Conservation (phyloP, 352 stramenopile genomes). For the Globisporangium camurandrum region DNA sequence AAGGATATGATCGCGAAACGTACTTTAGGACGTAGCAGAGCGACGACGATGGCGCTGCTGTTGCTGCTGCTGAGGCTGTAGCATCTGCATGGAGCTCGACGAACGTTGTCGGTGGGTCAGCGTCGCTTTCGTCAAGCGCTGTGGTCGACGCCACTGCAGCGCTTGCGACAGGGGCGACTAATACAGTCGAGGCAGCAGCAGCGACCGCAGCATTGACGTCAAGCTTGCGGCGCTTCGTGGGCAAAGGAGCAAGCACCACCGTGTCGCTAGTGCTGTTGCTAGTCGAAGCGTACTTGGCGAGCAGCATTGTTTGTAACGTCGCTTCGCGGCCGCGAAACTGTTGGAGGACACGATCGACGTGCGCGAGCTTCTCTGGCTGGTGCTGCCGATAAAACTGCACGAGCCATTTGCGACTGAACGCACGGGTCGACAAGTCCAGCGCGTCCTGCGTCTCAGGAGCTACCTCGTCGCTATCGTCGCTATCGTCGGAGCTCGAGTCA, state of each 20-base stretch:
- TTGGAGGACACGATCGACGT: slow-evolving; percentile 41
- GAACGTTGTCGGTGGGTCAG: slow-evolving; percentile 1
- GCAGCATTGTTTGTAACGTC: slow-evolving; percentile 46
- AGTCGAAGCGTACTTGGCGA: slow-evolving; percentile 39
- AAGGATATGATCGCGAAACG: neutral
- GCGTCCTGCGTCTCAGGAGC: too few relatives aligned
- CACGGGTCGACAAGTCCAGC: too few relatives aligned
- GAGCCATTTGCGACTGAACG: slow-evolving; percentile 42
- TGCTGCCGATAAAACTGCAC: slow-evolving; percentile 42
- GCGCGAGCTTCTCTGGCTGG: slow-evolving; percentile 39
- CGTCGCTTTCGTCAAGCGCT: too few relatives aligned
- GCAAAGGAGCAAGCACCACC: neutral
- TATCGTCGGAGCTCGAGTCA: slow-evolving; percentile 13
- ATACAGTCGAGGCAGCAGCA: slow-evolving; percentile 6
- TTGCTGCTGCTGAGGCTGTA: neutral
- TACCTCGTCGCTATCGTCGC: too few relatives aligned
- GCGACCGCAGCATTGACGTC: slow-evolving; percentile 14
- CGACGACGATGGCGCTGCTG: slow-evolving; percentile 1
- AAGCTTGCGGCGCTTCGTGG: slow-evolving; percentile 11
- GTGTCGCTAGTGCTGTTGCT: neutral
- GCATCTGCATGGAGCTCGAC: slow-evolving; percentile 1
- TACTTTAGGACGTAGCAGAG: slow-evolving; percentile 35
- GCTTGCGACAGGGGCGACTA: neutral
- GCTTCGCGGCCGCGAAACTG: slow-evolving; percentile 63
- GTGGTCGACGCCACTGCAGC: neutral